These are phyloP conservation scores for Lepiota brunneoincarnata DNA, from an alignment of 768 basidiomycete genomes.

Conservation along the genomic window DNA sequence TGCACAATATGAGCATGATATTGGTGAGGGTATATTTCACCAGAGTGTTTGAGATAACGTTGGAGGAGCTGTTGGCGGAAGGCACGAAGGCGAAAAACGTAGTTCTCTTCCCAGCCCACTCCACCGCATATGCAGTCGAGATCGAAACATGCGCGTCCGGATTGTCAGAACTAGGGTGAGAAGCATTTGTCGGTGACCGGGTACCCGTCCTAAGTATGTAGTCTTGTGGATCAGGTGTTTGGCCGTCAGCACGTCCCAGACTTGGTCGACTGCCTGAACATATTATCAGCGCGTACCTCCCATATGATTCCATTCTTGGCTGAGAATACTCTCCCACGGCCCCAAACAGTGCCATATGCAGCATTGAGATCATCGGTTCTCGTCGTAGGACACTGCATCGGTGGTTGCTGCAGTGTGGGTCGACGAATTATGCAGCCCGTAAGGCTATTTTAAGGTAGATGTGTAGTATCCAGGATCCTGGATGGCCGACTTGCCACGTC, in stretches of 20 bases:
- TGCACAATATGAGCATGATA: conserved; percentile 53
- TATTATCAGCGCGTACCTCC: no score
- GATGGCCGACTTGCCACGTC: no score
- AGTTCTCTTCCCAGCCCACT: conserved; percentile 85
- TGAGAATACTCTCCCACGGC: no score
- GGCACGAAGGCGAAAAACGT: conserved; percentile 77
- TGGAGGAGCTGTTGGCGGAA: conserved; percentile 57
- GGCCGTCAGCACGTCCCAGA: conserved; percentile 63
- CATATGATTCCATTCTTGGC: no score
- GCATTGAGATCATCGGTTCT: no score
- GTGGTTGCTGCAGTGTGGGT: no score
- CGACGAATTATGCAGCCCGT: no score
- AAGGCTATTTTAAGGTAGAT: no score
- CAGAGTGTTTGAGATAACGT: conserved; percentile 39
- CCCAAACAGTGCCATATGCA: no score
- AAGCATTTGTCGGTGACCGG: conserved; percentile 91
- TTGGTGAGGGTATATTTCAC: conserved; percentile 52
- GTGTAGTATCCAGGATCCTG: no score
- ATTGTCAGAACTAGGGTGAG: conserved; percentile 37
- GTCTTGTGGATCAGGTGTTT: conserved; percentile 82
- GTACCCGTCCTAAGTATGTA: conserved; percentile 85
- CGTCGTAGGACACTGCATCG: no score
- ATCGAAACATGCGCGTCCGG: conserved; percentile 41
- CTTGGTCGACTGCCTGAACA: conserved; percentile 66
- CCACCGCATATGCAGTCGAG: conserved; percentile 76